Evolutionary conservation across 768 basidiomycete species (phyloP).

Genomic region (Russula olivacea): DNA sequence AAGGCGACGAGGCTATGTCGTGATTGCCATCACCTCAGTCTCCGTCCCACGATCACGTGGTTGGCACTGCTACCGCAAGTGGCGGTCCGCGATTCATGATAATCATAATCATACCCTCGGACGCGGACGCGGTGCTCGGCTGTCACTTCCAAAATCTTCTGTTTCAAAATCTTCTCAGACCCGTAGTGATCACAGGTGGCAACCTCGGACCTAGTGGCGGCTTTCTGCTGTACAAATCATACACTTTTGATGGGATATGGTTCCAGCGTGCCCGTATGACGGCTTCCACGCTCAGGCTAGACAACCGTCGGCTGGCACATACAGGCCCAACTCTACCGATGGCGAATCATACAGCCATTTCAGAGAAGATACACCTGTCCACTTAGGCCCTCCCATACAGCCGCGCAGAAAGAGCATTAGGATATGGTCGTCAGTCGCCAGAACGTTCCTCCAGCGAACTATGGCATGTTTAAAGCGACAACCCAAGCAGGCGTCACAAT

Average conservation of each 20-base stretch:
- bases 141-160: background rate
- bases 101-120: no score
- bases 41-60: conserved; percentile 15
- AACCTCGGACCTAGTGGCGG: background rate
- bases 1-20: conserved; percentile 3
- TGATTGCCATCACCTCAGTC: background rate
- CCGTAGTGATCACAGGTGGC: background rate
- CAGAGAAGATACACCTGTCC: background rate
- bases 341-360: background rate
- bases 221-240: background rate
- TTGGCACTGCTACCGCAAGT: background rate
- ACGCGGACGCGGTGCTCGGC: no score
- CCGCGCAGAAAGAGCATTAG: background rate
- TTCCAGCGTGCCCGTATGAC: background rate
- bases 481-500: background rate
- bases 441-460: conserved; percentile 13
- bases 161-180: background rate
- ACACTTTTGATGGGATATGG: background rate
- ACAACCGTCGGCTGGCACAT: background rate
- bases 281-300: background rate
- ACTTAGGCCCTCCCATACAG: background rate
- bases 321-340: background rate
- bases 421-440: conserved; percentile 8
- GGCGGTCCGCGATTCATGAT: background rate
- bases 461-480: conserved; percentile 12